A percentile compares a stretch with the other conserved stretches of the same genome.
These are phyloP conservation scores for Talinum fruticosum DNA, from an alignment of 148 eudicot genomes.

Conservation along the genomic window DNA sequence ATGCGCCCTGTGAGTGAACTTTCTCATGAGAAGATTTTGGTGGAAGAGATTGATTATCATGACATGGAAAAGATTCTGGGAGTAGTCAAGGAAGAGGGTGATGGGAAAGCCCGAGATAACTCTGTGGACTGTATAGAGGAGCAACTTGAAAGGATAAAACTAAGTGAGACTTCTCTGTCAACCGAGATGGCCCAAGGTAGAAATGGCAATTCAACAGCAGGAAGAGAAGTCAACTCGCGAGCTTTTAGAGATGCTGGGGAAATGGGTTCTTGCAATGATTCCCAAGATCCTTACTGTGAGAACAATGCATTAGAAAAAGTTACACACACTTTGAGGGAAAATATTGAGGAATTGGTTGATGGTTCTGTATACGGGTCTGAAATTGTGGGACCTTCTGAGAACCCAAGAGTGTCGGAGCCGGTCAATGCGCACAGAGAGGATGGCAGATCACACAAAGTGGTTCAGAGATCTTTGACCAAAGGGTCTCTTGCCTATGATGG, in stretches of 20 bases:
- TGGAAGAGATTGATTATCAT: background rate
- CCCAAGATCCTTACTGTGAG: constrained; percentile 24
- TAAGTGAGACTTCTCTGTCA: constrained; percentile 12
- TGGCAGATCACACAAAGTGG: constrained; percentile 13
- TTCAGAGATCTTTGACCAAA: constrained; percentile 34
- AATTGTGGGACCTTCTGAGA: constrained; percentile 19
- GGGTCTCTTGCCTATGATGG: constrained; percentile 53
- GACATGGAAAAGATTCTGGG: background rate
- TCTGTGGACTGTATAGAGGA: constrained; percentile 17
- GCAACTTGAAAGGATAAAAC: constrained; percentile 11
- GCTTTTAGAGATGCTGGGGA: constrained; percentile 19
- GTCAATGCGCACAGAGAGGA: background rate
- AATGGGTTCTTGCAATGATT: constrained; percentile 19
- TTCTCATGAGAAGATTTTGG: background rate
- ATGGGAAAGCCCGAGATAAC: constrained; percentile 4
- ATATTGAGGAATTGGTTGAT: constrained; percentile 32
- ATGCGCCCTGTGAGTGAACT: background rate
- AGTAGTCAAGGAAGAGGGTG: background rate
- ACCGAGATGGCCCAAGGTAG: constrained; percentile 21
- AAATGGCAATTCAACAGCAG: constrained; percentile 20
- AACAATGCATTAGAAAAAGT: constrained; percentile 24
- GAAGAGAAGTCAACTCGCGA: background rate
- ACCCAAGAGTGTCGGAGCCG: background rate
- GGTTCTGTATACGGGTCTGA: constrained; percentile 22
- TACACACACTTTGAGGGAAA: constrained; percentile 25